A percentile compares a stretch with the other conserved stretches of the same genome.
phyloP scores from a whole-genome alignment of 2,329 filamentous ascomycete genomes.

The Pseudopithomyces maydicus region DNA sequence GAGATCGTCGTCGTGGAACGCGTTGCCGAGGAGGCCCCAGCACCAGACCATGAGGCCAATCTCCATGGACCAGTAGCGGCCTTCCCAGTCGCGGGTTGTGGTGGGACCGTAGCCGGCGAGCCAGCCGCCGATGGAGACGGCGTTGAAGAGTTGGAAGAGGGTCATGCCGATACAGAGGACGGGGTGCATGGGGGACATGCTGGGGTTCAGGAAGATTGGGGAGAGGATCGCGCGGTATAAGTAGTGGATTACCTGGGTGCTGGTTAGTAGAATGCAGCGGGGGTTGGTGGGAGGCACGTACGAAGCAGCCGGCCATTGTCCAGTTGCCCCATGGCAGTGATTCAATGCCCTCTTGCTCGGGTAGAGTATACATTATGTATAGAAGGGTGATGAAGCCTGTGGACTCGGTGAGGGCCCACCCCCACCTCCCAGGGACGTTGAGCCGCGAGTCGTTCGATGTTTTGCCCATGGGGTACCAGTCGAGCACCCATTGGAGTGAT shows the following conservation, averaged over 20 bases:
- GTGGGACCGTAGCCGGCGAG: constrained; percentile 79
- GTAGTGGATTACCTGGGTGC: constrained; percentile 70
- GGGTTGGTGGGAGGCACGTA: constrained; percentile 41
- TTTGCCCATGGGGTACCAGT: constrained; percentile 91
- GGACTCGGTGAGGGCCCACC: constrained; percentile 87
- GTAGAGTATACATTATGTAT: constrained; percentile 77
- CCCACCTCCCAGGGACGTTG: constrained; percentile 87
- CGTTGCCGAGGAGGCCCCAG: constrained; percentile 77
- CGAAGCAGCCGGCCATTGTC: constrained; percentile 71
- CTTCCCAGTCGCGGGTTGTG: constrained; percentile 60
- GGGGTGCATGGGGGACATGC: constrained; percentile 87
- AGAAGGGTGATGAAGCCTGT: constrained; percentile 77
- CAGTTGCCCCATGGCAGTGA: constrained; percentile 76
- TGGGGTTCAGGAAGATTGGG: constrained; percentile 79
- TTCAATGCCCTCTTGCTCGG: constrained; percentile 60
- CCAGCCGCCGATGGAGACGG: constrained; percentile 77
- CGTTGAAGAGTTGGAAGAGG: constrained; percentile 83
- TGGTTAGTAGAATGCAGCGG: constrained; percentile 19
- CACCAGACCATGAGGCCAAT: constrained; percentile 77
- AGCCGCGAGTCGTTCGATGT: constrained; percentile 75
- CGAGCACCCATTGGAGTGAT: constrained; percentile 71
- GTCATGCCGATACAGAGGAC: constrained; percentile 66
- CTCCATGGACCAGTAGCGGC: constrained; percentile 52
- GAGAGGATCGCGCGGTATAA: constrained; percentile 83
- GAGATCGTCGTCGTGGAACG: constrained; percentile 87